Evolutionary conservation across 768 basidiomycete species (phyloP).

Genomic region (Peribolospora kevripleyi): DNA sequence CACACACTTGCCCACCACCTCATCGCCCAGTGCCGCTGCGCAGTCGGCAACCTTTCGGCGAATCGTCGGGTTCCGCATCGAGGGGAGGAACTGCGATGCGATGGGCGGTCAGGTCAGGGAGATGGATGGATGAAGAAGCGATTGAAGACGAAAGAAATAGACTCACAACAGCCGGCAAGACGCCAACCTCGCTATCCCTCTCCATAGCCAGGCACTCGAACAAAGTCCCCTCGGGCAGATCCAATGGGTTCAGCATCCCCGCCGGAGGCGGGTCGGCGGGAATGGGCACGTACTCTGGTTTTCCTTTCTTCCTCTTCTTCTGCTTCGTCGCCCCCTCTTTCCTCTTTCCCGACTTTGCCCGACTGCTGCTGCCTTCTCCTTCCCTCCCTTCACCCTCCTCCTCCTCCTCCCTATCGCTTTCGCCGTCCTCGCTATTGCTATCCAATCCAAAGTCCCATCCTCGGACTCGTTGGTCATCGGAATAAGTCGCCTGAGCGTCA

Average conservation of each 20-base stretch:
- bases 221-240: slow-evolving; percentile 9
- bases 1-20: no score
- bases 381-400: not conserved
- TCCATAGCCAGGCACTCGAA: slow-evolving; percentile 6
- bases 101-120: no score
- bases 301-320: slow-evolving; percentile 10
- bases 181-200: slow-evolving; percentile 3
- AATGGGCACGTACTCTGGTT: slow-evolving; percentile 9
- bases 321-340: slow-evolving; percentile 2
- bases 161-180: slow-evolving; percentile 8
- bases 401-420: not conserved
- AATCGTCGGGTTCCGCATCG: no score
- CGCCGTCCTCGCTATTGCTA: not conserved
- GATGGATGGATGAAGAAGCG: no score
- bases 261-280: slow-evolving; percentile 16
- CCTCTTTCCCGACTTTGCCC: not conserved
- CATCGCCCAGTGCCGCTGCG: no score
- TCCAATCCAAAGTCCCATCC: not conserved
- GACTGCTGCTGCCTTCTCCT: not conserved
- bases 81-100: no score
- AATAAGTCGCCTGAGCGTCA: not conserved
- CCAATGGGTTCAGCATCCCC: slow-evolving; percentile 15
- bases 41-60: no score
- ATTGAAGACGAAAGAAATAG: no score
- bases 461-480: not conserved